phyloP scores from a whole-genome alignment of 495 filamentous ascomycete genomes.

The Hypoxylon lenormandii region DNA sequence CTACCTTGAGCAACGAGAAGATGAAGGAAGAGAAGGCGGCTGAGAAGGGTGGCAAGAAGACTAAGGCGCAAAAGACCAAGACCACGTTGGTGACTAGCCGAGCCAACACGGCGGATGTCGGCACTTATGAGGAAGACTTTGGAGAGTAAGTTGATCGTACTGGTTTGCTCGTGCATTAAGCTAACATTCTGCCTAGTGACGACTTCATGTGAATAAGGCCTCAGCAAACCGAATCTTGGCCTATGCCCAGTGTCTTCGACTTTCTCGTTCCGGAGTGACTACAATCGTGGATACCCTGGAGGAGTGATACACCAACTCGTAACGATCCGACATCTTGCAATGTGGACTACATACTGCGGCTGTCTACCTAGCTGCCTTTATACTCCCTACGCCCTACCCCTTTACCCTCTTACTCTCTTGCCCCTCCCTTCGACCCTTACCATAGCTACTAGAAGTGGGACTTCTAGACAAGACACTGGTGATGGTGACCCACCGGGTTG shows the following conservation, averaged over 20 bases:
- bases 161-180: neutral
- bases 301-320: slow-evolving; percentile 23
- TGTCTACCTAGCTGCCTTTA: slow-evolving; percentile 28
- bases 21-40: slow-evolving; percentile 97
- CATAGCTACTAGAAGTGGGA: slow-evolving; percentile 1
- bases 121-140: slow-evolving; percentile 78
- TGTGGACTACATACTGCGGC: slow-evolving; percentile 8
- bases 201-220: slow-evolving; percentile 64
- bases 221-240: slow-evolving; percentile 14
- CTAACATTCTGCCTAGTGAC: slow-evolving; percentile 54
- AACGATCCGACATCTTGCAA: slow-evolving; percentile 17
- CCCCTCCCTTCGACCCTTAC: neutral
- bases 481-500: neutral
- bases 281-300: slow-evolving; percentile 14
- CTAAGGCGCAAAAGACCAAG: slow-evolving; percentile 94
- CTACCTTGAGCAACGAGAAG: slow-evolving; percentile 92
- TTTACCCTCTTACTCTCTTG: too few relatives aligned
- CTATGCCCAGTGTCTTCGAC: slow-evolving; percentile 3
- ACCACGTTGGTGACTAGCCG: slow-evolving; percentile 77
- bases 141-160: slow-evolving; percentile 74
- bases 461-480: slow-evolving; percentile 4
- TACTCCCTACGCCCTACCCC: neutral
- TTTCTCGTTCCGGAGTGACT: slow-evolving; percentile 10
- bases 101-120: slow-evolving; percentile 76
- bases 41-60: slow-evolving; percentile 96